Base-by-base conservation (phyloP, 1,139 yeast species). In the Debaryomycetaceae sp. region DNA sequence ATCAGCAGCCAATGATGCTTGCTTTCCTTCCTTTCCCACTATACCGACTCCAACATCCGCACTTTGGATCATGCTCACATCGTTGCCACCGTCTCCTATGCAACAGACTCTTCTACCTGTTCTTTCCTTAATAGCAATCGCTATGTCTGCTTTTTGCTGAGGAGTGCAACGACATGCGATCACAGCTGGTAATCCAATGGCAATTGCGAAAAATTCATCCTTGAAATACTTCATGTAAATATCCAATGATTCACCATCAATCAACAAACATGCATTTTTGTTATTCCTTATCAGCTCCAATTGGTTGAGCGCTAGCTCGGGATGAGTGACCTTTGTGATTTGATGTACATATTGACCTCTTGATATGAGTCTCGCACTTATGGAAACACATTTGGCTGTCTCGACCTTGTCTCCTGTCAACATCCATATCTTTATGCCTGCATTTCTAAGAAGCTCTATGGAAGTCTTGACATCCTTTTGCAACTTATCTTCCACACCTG, bases 11-110 rank as follows among this genome's bases (percentile, higher is more conserved):
- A 95, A 71, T 0, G 97, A 89, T 0, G 99, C 99, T 63, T 95
- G 99, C 54, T 85, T 85, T 27, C 99, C 99, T 65, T 95, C 99
- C 62, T 95, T 95, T 37, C 99, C 99, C 24, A 93, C 99, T 54
- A 95, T 93, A 44, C 99, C 99, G 36, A 95, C 96, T 46, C 99
- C 99, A 8, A 95, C 97, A 68, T 95, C 97, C 0, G 99, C 99
- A 55, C 95, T 87, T 66, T 93, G 99, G 55, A 95, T 95, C 99
- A 95, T 95, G 57, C 96, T 87, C 35, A 95, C 99, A 65, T 95
- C 99, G 59, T 95, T 95, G 55, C 99, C 99, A 53, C 99, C 99
- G 65, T 95, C 99, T 42, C 99, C 99, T 56, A 95, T 95, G 62
- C 99, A 93, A 55, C 98, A 91, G 3, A 91, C 97, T 43, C 99